Percentiles rank a stretch among this genome's conserved stretches.
phyloP scores from a whole-genome alignment of 805 yeast species.

The Candida xyloterini region DNA sequence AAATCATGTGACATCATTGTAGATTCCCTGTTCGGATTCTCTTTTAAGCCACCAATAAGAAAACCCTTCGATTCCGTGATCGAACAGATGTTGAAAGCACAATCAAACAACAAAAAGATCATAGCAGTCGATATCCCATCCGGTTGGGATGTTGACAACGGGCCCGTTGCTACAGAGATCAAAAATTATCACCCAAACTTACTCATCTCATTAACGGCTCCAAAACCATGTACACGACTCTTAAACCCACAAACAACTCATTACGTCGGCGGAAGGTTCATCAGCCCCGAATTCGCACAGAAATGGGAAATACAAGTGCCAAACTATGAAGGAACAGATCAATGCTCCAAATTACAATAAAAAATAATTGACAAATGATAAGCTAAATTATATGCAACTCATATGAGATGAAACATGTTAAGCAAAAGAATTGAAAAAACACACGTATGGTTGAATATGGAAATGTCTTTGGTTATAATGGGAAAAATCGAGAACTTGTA shows the following conservation, averaged over 20 bases:
- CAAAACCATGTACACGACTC: conserved; percentile 76
- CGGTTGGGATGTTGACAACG: conserved; percentile 95
- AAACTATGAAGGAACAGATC: conserved; percentile 54
- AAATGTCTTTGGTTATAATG: conserved; percentile 5
- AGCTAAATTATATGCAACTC: conserved; percentile 19
- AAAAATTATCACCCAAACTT: conserved; percentile 50
- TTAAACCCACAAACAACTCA: conserved; percentile 50
- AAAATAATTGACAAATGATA: conserved; percentile 1
- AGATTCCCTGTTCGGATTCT: conserved; percentile 90
- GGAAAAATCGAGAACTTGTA: conserved; percentile 6
- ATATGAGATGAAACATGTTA: conserved; percentile 9
- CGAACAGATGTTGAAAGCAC: conserved; percentile 36
- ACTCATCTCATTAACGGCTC: conserved; percentile 86
- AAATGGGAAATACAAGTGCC: conserved; percentile 72
- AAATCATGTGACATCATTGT: conserved; percentile 48
- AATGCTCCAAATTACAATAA: conserved; percentile 37
- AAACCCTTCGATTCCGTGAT: conserved; percentile 63
- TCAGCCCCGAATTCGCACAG: conserved; percentile 60
- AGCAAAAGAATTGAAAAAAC: conserved; percentile 10
- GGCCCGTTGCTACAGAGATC: conserved; percentile 50
- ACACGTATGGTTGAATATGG: conserved; percentile 7
- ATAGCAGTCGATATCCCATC: conserved; percentile 90
- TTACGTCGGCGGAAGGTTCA: conserved; percentile 89
- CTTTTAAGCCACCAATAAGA: conserved; percentile 85
- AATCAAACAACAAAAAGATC: conserved; percentile 46